A percentile compares a stretch with the other conserved stretches of the same genome.
Evolutionary conservation across 331 rosid species (phyloP).

Genomic region (Quercus lobata): DNA sequence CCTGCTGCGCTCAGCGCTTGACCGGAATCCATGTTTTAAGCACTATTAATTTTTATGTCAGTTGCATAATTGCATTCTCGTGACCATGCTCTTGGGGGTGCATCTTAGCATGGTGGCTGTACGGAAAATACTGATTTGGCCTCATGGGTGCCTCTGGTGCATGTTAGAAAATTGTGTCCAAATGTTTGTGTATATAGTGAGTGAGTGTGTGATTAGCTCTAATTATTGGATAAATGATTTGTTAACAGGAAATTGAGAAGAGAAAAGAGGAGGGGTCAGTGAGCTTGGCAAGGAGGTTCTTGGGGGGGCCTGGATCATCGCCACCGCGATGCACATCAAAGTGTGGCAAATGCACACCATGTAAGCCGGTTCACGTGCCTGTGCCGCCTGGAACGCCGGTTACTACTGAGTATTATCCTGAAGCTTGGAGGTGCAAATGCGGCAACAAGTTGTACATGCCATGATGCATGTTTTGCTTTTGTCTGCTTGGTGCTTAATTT

Average conservation of each 20-base stretch:
- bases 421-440: constrained; percentile 98
- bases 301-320: constrained; percentile 70
- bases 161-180: background rate
- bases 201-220: background rate
- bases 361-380: constrained; percentile 80
- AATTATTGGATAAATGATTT: background rate
- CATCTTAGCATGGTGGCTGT: background rate
- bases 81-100: constrained; percentile 10
- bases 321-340: constrained; percentile 77
- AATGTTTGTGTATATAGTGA: background rate
- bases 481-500: constrained; percentile 1
- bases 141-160: background rate
- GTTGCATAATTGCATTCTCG: constrained; percentile 1
- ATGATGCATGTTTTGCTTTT: constrained; percentile 26
- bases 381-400: constrained; percentile 93
- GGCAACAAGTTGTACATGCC: constrained; percentile 89
- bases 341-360: constrained; percentile 76
- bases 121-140: background rate
- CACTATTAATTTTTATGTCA: background rate
- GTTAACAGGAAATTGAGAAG: constrained; percentile 14
- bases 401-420: constrained; percentile 81
- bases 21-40: constrained; percentile 5
- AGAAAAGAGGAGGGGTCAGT: background rate
- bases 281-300: constrained; percentile 38
- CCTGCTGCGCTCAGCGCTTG: constrained; percentile 23